Evolutionary conservation across 208 protist genomes (phyloP).

Genomic region (Trypanosoma theileri): DNA sequence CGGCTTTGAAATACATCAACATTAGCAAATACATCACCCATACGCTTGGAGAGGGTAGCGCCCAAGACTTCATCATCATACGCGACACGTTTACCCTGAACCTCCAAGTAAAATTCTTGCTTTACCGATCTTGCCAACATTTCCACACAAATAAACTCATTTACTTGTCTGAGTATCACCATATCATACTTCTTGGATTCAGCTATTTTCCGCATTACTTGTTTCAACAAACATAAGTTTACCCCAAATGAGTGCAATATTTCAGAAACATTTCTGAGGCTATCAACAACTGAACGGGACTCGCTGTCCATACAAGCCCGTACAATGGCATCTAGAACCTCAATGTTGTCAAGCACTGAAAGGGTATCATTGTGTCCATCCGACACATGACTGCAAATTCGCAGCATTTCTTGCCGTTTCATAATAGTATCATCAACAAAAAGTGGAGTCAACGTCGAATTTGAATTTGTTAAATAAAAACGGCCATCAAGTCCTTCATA

Average conservation of each 20-base stretch:
- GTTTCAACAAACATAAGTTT: slow-evolving; percentile 82
- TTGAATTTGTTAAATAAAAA: slow-evolving; percentile 64
- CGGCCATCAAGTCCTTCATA: slow-evolving; percentile 82
- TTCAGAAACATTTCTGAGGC: slow-evolving; percentile 28
- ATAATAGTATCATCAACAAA: slow-evolving; percentile 21
- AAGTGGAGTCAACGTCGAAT: slow-evolving; percentile 13
- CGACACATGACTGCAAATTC: slow-evolving; percentile 42
- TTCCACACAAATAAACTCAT: slow-evolving; percentile 51
- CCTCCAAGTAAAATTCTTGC: slow-evolving; percentile 83
- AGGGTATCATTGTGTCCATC: slow-evolving; percentile 63
- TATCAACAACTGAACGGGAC: slow-evolving; percentile 16
- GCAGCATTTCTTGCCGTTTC: slow-evolving; percentile 82
- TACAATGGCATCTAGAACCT: slow-evolving; percentile 45
- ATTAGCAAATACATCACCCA: slow-evolving; percentile 51
- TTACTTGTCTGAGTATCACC: slow-evolving; percentile 12
- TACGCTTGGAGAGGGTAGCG: slow-evolving; percentile 49
- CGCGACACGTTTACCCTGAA: slow-evolving; percentile 78
- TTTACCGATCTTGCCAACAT: slow-evolving; percentile 77
- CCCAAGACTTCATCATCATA: slow-evolving; percentile 62
- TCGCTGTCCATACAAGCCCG: slow-evolving; percentile 31
- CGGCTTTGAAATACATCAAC: slow-evolving; percentile 37
- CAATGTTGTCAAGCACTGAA: slow-evolving; percentile 42
- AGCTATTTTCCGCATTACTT: slow-evolving; percentile 43
- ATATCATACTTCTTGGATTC: slow-evolving; percentile 15
- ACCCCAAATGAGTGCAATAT: slow-evolving; percentile 65